Evolutionary conservation across 306 rosid genomes (phyloP).

Genomic region (Casuarina glauca): DNA sequence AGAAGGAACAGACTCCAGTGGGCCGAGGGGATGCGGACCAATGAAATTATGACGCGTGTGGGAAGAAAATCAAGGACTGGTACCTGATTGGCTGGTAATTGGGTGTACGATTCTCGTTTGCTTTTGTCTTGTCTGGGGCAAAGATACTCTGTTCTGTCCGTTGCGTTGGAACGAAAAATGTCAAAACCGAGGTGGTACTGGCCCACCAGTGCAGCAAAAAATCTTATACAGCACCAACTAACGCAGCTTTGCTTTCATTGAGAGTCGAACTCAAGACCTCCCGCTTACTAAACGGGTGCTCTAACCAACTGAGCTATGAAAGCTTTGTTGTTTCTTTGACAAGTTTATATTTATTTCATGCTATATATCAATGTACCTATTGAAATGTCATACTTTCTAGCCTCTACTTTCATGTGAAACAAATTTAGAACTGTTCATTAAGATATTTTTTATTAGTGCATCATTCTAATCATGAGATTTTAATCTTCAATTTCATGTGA

Average conservation of each 20-base stretch:
- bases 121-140: not conserved
- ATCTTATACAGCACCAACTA: not conserved
- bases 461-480: too few relatives aligned
- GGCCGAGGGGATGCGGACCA: not conserved
- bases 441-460: too few relatives aligned
- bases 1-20: not conserved
- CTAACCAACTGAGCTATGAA: slow-evolving; percentile 86
- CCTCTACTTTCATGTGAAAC: too few relatives aligned
- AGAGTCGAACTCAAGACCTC: slow-evolving; percentile 88
- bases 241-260: slow-evolving; percentile 40
- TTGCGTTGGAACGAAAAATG: not conserved
- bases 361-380: too few relatives aligned
- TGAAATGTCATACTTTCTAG: too few relatives aligned
- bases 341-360: too few relatives aligned
- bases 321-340: slow-evolving; percentile 13
- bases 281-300: slow-evolving; percentile 88
- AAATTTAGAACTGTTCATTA: too few relatives aligned
- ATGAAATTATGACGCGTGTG: not conserved
- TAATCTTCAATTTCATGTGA: too few relatives aligned
- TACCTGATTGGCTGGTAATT: not conserved
- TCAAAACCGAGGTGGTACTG: not conserved
- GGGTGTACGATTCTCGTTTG: not conserved
- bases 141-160: not conserved
- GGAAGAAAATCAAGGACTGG: not conserved
- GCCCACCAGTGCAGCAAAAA: not conserved